These are phyloP conservation scores for Termitomyces sp. DNA, from an alignment of 768 basidiomycete genomes.

Conservation along the genomic window DNA sequence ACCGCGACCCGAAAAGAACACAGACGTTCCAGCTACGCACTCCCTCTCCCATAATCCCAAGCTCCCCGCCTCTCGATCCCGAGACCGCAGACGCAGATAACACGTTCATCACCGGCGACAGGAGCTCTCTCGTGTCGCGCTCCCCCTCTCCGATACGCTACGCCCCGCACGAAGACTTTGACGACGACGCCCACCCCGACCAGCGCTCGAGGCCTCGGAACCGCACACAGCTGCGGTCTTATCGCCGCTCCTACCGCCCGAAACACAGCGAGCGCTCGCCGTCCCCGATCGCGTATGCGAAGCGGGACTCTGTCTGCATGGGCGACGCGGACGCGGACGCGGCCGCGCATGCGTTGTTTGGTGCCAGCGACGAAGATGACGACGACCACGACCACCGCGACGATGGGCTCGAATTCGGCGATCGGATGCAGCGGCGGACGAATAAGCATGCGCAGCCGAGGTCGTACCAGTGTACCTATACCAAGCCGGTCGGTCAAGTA, in stretches of 20 bases:
- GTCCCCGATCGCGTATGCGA: conserved; percentile 19
- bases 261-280: conserved; percentile 7
- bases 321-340: neutral
- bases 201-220: conserved; percentile 4
- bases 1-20: neutral
- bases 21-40: neutral
- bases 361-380: neutral
- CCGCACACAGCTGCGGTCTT: conserved; percentile 8
- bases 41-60: neutral
- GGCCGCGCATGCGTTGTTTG: too few relatives aligned
- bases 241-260: conserved; percentile 7
- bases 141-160: conserved; percentile 29
- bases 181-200: neutral
- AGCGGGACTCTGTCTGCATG: conserved; percentile 12
- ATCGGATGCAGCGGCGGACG: neutral
- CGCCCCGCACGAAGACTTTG: conserved; percentile 23
- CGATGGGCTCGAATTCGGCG: neutral
- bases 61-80: neutral
- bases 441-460: conserved; percentile 15
- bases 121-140: conserved; percentile 15
- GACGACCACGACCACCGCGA: neutral
- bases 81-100: conserved; percentile 9
- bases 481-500: conserved; percentile 8
- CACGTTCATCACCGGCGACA: conserved; percentile 19
- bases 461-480: conserved; percentile 19